Evolutionary conservation across 2,329 filamentous ascomycete genomes (phyloP), one percentile per base, ranked within the genome.

Genomic region (Fusarium sp.): DNA sequence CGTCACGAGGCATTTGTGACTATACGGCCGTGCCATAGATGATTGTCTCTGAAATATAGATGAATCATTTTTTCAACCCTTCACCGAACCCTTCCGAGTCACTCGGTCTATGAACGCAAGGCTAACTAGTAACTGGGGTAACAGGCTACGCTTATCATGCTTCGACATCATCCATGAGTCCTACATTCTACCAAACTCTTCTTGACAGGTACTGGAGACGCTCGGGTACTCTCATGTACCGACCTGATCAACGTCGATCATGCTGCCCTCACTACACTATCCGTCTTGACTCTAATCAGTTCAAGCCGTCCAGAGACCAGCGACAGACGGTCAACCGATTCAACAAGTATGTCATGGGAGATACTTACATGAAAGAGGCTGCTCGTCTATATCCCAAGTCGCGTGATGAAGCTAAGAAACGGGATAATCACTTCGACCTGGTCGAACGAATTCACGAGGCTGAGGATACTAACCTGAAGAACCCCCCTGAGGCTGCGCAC

Each of bases 221-320:
- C 67, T 94, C 89, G 37, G 89, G 87, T 18, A 88, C 82, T 28
- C 83, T 93, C 11, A 82, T 96, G 48, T 96, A 96, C 80, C 89
- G 93, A 64, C 92, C 93, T 16, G 91, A 96, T 78, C 90, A 93
- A 74, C 86, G 86, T 61, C 85, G 89, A 58, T 92, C 93, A 66
- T 99, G 96, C 76, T 99, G 96, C 78, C 94, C 94, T 43, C 94
- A 98, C 76, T 98, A 95, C 78, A 94, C 92, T 2, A 90, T 96
- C 55, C 89, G 92, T 46, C 83, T 94, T 21, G 91, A 93, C 73
- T 88, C 89, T 24, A 78, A 82, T 46, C 81, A 84, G 38, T 92
- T 92, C 79, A 89, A 87, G 69, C 84, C 92, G 8, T 86, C 88
- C 28, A 89, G 88, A 77, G 90, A 93, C 73, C 93, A 96, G 74